Evolutionary conservation across 116 monocot genomes (phyloP).

Genomic region (Iris pallida): DNA sequence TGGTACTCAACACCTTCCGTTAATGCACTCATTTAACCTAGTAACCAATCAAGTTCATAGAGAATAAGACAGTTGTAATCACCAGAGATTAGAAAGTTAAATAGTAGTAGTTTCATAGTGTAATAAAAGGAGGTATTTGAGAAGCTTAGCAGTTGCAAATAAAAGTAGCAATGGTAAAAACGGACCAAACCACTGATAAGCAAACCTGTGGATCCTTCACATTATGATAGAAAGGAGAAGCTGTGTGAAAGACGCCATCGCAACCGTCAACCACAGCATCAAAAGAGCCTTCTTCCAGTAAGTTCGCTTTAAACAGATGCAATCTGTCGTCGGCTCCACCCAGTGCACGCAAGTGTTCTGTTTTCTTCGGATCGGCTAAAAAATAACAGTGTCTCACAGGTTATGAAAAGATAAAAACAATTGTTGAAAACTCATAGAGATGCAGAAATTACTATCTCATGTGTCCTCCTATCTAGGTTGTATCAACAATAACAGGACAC

Average conservation of each 20-base stretch:
- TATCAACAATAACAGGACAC: no score
- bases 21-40: no score
- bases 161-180: no score
- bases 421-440: no score
- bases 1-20: no score
- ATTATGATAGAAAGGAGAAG: constrained; percentile 30
- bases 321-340: constrained; percentile 24
- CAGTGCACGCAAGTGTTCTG: constrained; percentile 18
- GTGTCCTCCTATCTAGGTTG: no score
- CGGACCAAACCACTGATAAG: not conserved
- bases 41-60: no score
- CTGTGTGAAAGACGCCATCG: constrained; percentile 44
- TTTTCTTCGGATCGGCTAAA: constrained; percentile 11
- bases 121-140: no score
- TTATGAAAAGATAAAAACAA: not conserved
- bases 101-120: no score
- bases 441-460: not conserved
- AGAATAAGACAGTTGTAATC: no score
- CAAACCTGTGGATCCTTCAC: constrained; percentile 33
- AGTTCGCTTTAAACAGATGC: constrained; percentile 31
- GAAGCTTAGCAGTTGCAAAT: no score
- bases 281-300: constrained; percentile 46
- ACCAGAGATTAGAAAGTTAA: no score
- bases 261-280: constrained; percentile 33
- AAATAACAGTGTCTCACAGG: not conserved